Percentiles rank a stretch among this genome's conserved stretches.
phyloP scores from a whole-genome alignment of 2,329 filamentous ascomycete species.

The Penicillium sp. region DNA sequence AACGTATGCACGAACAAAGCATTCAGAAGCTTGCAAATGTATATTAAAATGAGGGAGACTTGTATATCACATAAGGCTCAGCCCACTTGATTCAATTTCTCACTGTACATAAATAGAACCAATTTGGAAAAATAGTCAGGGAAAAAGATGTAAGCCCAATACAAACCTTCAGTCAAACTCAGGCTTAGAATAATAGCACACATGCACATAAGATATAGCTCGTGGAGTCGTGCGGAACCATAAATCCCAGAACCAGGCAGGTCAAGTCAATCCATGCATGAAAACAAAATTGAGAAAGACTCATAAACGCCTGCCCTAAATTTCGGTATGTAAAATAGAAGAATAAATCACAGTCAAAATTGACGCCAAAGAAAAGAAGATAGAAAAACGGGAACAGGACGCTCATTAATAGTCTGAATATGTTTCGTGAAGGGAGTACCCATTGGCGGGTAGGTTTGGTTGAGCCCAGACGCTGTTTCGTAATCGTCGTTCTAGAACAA shows the following conservation, averaged over 20 bases:
- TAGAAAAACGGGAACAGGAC: not conserved
- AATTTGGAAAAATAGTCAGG: not conserved
- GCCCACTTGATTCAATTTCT: not conserved
- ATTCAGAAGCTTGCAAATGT: not conserved
- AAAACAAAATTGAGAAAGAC: not conserved
- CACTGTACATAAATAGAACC: not conserved
- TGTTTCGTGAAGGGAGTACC: constrained; percentile 37
- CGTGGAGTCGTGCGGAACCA: not conserved
- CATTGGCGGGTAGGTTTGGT: constrained; percentile 19
- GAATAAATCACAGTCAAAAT: constrained; percentile 16
- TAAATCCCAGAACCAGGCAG: not conserved
- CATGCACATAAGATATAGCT: not conserved
- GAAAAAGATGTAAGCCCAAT: not conserved
- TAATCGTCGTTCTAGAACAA: constrained; percentile 38
- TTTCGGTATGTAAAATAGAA: constrained; percentile 7
- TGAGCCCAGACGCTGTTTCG: constrained; percentile 31
- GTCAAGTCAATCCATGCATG: not conserved
- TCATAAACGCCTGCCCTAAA: not conserved
- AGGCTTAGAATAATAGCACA: not conserved
- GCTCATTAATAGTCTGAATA: constrained; percentile 39
- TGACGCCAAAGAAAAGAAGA: not conserved
- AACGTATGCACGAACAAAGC: too few species aligned
- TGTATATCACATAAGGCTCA: not conserved
- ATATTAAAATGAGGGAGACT: not conserved
- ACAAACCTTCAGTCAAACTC: not conserved